Conservation (phyloP, 192 early-diverging fungal species). For the Gigaspora rosea region DNA sequence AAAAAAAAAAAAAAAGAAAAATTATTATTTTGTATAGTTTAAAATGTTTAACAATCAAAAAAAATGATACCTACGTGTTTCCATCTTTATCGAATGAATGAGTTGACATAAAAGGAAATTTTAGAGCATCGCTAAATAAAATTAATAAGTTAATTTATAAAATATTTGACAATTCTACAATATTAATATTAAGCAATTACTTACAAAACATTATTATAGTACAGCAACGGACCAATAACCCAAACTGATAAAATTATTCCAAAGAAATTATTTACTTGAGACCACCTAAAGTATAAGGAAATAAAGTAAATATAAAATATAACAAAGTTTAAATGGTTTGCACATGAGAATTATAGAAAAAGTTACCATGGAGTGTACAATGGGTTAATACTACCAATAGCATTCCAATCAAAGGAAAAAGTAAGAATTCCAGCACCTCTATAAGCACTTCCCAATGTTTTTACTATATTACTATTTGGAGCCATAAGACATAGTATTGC, state of each 20-base stretch:
- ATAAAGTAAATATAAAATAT: not conserved
- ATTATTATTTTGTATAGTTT: too few relatives aligned
- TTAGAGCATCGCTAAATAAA: constrained; percentile 1
- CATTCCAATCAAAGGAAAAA: constrained; percentile 77
- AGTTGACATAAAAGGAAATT: not conserved
- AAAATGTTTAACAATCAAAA: too few relatives aligned
- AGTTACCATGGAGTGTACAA: constrained; percentile 69
- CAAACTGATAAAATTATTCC: constrained; percentile 53
- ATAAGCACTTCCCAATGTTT: constrained; percentile 48
- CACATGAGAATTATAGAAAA: constrained; percentile 37
- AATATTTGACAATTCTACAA: not conserved
- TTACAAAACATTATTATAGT: constrained; percentile 11
- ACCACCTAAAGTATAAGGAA: constrained; percentile 41
- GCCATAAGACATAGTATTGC: constrained; percentile 40
- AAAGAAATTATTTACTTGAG: constrained; percentile 65
- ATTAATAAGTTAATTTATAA: too few relatives aligned
- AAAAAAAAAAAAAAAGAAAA: too few relatives aligned
- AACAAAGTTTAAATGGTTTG: too few relatives aligned
- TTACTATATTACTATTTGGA: constrained; percentile 34
- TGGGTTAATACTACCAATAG: constrained; percentile 50
- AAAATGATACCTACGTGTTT: too few relatives aligned
- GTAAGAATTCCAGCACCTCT: constrained; percentile 70
- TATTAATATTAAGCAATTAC: too few relatives aligned
- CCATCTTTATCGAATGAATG: not conserved
- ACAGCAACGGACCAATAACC: constrained; percentile 1